Evolutionary conservation across 2,329 filamentous ascomycete species (phyloP).

Genomic region (Xylariaceae sp.): DNA sequence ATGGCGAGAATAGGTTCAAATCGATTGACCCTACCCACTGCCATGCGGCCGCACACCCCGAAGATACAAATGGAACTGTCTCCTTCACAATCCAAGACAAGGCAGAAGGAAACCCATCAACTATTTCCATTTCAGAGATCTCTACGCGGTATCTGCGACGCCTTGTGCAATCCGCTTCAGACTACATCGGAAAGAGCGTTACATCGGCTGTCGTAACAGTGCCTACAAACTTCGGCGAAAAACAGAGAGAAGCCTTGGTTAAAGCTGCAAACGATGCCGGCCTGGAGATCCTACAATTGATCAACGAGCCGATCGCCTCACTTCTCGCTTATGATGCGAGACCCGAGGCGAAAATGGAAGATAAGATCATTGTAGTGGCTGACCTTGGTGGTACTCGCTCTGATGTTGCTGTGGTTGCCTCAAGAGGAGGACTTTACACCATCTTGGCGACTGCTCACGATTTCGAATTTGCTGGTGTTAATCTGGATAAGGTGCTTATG

Average conservation of each 20-base stretch:
- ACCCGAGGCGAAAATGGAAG: slow-evolving; percentile 73
- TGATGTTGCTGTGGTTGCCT: slow-evolving; percentile 89
- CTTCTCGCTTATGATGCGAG: slow-evolving; percentile 91
- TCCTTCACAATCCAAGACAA: slow-evolving; percentile 87
- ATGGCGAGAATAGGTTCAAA: slow-evolving; percentile 71
- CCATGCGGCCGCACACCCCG: slow-evolving; percentile 90
- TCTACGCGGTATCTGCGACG: slow-evolving; percentile 85
- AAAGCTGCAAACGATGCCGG: slow-evolving; percentile 80
- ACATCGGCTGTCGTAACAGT: slow-evolving; percentile 95
- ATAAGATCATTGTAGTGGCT: slow-evolving; percentile 91
- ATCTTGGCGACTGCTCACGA: slow-evolving; percentile 93
- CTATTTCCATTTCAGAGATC: slow-evolving; percentile 78
- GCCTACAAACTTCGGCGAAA: slow-evolving; percentile 90
- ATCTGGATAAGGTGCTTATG: slow-evolving; percentile 88
- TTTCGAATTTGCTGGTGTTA: slow-evolving; percentile 87
- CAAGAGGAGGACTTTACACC: slow-evolving; percentile 94
- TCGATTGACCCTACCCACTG: slow-evolving; percentile 95
- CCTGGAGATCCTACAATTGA: slow-evolving; percentile 89
- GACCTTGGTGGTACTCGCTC: slow-evolving; percentile 93
- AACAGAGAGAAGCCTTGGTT: slow-evolving; percentile 81
- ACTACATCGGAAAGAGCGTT: slow-evolving; percentile 91
- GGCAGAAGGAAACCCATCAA: slow-evolving; percentile 67
- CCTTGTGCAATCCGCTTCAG: slow-evolving; percentile 81
- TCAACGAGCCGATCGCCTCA: slow-evolving; percentile 88
- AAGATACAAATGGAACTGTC: slow-evolving; percentile 74